These are phyloP conservation scores for Globisporangium solare DNA, from an alignment of 352 stramenopile genomes.

Conservation along the genomic window DNA sequence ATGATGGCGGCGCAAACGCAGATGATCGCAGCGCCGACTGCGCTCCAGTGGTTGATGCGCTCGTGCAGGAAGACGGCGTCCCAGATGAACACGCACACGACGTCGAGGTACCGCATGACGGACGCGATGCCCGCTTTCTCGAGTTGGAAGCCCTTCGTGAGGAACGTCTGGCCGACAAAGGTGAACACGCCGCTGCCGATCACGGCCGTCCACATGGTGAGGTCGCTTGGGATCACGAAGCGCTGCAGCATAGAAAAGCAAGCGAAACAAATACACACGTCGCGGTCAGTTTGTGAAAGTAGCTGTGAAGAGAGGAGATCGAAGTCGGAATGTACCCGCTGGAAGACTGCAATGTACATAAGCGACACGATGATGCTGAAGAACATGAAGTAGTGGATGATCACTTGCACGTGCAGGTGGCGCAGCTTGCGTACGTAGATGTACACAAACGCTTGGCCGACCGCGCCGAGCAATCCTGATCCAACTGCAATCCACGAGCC, in stretches of 20 bases:
- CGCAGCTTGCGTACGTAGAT: slow-evolving; percentile 63
- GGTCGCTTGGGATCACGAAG: slow-evolving; percentile 23
- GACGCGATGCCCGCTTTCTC: slow-evolving; percentile 79
- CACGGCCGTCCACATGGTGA: slow-evolving; percentile 30
- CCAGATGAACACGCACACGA: slow-evolving; percentile 84
- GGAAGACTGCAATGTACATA: slow-evolving; percentile 48
- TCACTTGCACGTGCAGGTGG: slow-evolving; percentile 46
- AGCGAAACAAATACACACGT: no score
- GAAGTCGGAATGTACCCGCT: slow-evolving; percentile 24
- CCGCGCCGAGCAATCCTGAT: slow-evolving; percentile 46
- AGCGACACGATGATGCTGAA: slow-evolving; percentile 43
- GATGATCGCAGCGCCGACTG: slow-evolving; percentile 69
- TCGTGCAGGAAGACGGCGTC: slow-evolving; percentile 60
- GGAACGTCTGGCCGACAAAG: slow-evolving; percentile 58
- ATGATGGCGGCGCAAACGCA: slow-evolving; percentile 60
- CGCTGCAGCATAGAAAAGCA: slow-evolving; percentile 8
- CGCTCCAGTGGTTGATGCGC: slow-evolving; percentile 65
- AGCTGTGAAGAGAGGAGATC: no score
- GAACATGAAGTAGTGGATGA: slow-evolving; percentile 82
- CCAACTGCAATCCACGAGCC: slow-evolving; percentile 47
- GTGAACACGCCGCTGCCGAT: slow-evolving; percentile 61
- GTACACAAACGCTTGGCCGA: slow-evolving; percentile 69
- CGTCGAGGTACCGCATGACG: slow-evolving; percentile 81
- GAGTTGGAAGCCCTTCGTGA: slow-evolving; percentile 80
- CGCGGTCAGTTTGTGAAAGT: no score